These are phyloP conservation scores for Orbilia blumenaviensis DNA, from an alignment of 2,329 filamentous ascomycete species.

Conservation along the genomic window DNA sequence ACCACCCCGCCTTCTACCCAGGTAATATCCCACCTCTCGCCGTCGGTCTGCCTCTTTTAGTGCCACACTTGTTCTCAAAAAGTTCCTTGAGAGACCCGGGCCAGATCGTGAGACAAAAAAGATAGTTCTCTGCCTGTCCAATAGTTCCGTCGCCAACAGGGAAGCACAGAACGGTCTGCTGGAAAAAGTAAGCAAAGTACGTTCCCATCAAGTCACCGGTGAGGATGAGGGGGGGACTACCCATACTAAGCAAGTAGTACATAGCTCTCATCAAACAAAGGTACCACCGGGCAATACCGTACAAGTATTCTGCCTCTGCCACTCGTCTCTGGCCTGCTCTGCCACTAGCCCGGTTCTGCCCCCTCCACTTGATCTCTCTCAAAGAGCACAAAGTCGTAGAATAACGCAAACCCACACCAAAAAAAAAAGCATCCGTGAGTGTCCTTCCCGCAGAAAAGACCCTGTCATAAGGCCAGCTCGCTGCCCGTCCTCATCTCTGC, in stretches of 20 bases:
- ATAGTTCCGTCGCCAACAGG: constrained; percentile 38
- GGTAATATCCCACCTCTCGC: constrained; percentile 32
- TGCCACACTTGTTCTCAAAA: constrained; percentile 38
- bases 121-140: constrained; percentile 28
- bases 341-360: constrained; percentile 41
- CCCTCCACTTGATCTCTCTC: constrained; percentile 39
- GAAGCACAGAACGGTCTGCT: constrained; percentile 30
- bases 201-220: constrained; percentile 15
- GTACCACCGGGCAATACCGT: constrained; percentile 49
- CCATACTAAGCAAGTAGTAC: constrained; percentile 51
- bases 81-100: constrained; percentile 18
- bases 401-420: constrained; percentile 50
- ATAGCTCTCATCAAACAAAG: constrained; percentile 42
- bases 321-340: constrained; percentile 13
- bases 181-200: constrained; percentile 51
- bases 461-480: constrained; percentile 51
- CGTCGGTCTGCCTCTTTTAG: constrained; percentile 40
- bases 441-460: constrained; percentile 39
- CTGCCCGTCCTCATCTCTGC: constrained; percentile 47
- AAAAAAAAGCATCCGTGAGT: constrained; percentile 50
- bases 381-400: constrained; percentile 48
- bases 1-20: constrained; percentile 34
- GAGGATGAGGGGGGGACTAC: constrained; percentile 50
- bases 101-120: constrained; percentile 21
- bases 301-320: constrained; percentile 40